Conservation (phyloP, 148 eudicot genomes). For the Rhododendron griersonianum region DNA sequence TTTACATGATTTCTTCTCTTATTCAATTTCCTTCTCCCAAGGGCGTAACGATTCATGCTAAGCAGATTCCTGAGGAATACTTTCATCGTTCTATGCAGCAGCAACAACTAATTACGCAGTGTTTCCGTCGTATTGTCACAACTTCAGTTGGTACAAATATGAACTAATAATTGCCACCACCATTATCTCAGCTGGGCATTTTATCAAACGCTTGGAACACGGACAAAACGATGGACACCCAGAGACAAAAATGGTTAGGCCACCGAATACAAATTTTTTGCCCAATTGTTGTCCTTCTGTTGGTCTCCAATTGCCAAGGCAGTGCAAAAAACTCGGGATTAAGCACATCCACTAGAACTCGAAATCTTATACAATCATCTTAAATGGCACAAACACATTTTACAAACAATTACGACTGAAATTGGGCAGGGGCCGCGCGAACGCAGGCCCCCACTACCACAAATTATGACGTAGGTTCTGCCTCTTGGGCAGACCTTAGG, state of each 20-base stretch:
- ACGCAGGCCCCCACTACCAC: conserved; percentile 59
- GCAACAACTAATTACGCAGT: background rate
- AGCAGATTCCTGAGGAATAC: background rate
- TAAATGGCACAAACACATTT: no score
- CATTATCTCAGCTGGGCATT: background rate
- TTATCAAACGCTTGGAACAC: background rate
- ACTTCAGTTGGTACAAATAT: background rate
- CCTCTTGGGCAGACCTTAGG: conserved; percentile 28
- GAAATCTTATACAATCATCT: no score
- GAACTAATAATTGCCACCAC: background rate
- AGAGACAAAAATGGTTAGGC: no score
- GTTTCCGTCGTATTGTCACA: background rate
- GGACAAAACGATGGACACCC: no score
- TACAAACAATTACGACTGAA: no score
- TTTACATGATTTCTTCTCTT: background rate
- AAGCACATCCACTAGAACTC: no score
- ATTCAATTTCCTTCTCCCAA: background rate
- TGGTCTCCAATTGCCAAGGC: no score
- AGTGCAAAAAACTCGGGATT: no score
- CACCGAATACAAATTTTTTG: no score
- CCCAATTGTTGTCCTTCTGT: no score
- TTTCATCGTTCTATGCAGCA: background rate
- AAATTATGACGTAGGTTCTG: conserved; percentile 59
- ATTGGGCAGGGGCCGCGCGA: conserved; percentile 58
- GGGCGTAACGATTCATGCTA: background rate